Evolutionary conservation across 371 early-diverging fungal genomes (phyloP), one percentile per base, ranked within the genome.

Genomic region (Mucor irregularis): DNA sequence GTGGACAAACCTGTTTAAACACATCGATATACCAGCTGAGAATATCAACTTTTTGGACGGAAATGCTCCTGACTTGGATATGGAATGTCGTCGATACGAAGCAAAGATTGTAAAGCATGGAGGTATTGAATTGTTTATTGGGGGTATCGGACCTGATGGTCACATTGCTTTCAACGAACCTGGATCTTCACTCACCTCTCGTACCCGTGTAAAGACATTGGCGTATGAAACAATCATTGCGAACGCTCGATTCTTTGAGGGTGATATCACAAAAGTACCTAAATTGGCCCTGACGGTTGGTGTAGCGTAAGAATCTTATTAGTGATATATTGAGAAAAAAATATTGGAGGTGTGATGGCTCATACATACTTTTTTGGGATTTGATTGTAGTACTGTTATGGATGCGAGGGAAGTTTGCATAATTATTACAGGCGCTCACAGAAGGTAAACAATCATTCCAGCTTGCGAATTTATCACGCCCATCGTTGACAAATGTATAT

Each of bases 91-190:
- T 54, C 77, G 82, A 24, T 93, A 84, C 49, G 94, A 93, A 65
- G 88, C 86, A 39, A 86, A 83, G 64, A 93, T 93, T 40, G 77
- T 78, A 11, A 74, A 77, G 4, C 80, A 83, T 21, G 94, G 94
- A 39, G 94, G 94, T 13, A 89, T 93, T 39, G 94, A 91, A 69
- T 78, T 91, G 33, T 91, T 91, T 66, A 62, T 91, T 50, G 86
- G 91, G 29, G 92, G 86, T 21, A 90, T 92, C 50, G 94, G 94
- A 6, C 93, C 94, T 3, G 94, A 93, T 66, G 94, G 94, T 30
- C 94, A 93, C 62, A 91, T 93, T 66, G 94, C 94, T 10, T 93
- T 93, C 61, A 93, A 93, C 60, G 94, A 93, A 62, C 94, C 94
- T 9, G 94, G 94, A n/a, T 91, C 91, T 16, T 91, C 91, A 11